Conservation (phyloP, 208 protist genomes). For the Strigomonas culicis region DNA sequence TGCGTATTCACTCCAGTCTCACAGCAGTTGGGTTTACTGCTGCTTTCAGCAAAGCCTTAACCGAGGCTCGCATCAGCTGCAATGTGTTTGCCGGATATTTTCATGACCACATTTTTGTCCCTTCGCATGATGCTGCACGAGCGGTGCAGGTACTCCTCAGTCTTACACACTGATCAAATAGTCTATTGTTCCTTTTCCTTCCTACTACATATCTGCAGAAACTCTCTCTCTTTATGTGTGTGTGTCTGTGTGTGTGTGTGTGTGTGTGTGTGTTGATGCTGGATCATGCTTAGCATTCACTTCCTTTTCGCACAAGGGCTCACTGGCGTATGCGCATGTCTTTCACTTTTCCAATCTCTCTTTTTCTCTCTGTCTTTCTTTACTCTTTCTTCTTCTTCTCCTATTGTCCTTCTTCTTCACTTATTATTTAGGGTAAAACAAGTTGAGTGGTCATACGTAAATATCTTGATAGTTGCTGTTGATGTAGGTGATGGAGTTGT, state of each 20-base stretch:
- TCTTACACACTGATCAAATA: background rate
- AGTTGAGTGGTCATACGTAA: background rate
- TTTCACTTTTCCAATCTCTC: background rate
- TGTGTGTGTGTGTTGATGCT: background rate
- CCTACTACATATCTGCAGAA: background rate
- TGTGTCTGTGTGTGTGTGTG: slow-evolving; percentile 5
- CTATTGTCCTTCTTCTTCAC: background rate
- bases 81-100: slow-evolving; percentile 44
- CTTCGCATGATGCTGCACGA: slow-evolving; percentile 3
- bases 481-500: background rate
- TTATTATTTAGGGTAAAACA: background rate
- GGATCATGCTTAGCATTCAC: background rate
- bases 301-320: background rate
- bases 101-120: slow-evolving; percentile 51
- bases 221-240: background rate
- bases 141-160: slow-evolving; percentile 17
- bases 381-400: slow-evolving; percentile 1
- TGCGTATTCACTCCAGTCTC: slow-evolving; percentile 43
- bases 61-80: slow-evolving; percentile 35
- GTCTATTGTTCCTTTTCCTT: background rate
- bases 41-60: slow-evolving; percentile 34
- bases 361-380: background rate
- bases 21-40: slow-evolving; percentile 41
- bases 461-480: background rate
- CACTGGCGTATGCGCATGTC: background rate